Evolutionary conservation across 441 rosid species (phyloP), one percentile per base, ranked within the genome.

Genomic region (Capsella rubella): DNA sequence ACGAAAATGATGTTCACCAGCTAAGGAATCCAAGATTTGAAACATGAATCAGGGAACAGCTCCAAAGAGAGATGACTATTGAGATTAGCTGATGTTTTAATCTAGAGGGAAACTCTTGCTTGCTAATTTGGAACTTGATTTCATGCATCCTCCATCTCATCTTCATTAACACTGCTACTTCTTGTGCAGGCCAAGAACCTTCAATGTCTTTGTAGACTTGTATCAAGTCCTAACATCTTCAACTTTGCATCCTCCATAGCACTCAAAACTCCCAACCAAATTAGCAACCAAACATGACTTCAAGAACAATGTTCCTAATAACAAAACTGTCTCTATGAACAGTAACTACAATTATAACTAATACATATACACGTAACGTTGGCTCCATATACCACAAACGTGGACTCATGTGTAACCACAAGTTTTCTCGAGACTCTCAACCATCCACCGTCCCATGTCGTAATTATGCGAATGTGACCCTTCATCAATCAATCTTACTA

Each of bases 371-470:
- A 50, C 29, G 53, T 49, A 49, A 49, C 18, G 10, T 35, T 37
- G 12, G 0, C 8, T 11, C n/a, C 71, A 28, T 7, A 54, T 42
- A 5, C 62, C 69, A 53, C 37, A 72, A 53, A 72, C 76, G 76
- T 72, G 76, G 76, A 63, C 64, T 42, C n/a, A 34, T 72, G 32
- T 63, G 69, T 34, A 53, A 72, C 69, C 64, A 72, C 56, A 43
- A 72, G 47, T 72, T 72, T 21, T 43, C 63, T 72, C 16, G 37
- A 29, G 62, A 72, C 54, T 18, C 53, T 71, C 75, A 55, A 42
- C 60, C 71, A 39, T 28, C 43, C 54, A 68, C 54, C 39, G 42
- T 13, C 75, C 11, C 53, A 72, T 43, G 32, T 64, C 57, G 47
- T 50, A 45, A 50, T 72, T 46, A 72, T 72, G n/a, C 46, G 27